phyloP scores from a whole-genome alignment of 306 rosid species.

The Pterocarpus macrocarpus region DNA sequence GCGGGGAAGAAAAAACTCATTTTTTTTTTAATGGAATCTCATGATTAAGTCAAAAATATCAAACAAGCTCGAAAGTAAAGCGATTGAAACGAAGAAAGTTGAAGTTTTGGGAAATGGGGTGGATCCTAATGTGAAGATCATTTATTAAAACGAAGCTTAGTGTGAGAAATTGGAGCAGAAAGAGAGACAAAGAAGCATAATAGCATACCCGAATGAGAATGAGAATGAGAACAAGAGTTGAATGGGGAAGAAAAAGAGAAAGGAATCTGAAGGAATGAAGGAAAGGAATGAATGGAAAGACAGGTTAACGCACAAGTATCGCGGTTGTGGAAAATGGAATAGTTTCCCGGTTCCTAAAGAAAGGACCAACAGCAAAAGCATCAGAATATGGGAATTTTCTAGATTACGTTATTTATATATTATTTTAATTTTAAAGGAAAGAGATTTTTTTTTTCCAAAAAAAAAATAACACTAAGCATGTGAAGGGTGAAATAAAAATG shows the following conservation, averaged over 20 bases:
- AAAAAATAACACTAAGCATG: neutral
- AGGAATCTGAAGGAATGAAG: neutral
- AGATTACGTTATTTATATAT: neutral
- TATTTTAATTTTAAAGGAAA: neutral
- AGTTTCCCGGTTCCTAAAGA: neutral
- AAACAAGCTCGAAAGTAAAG: neutral
- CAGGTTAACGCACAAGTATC: neutral
- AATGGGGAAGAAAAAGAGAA: neutral
- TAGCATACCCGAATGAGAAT: constrained; percentile 14
- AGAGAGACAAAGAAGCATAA: constrained; percentile 4
- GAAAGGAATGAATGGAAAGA: neutral
- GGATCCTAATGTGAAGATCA: neutral
- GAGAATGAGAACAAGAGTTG: neutral
- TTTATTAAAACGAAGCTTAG: neutral
- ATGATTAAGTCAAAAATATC: neutral
- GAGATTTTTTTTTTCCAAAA: neutral
- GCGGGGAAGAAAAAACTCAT: neutral
- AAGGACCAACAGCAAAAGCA: neutral
- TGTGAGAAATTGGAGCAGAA: constrained; percentile 9
- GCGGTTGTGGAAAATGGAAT: neutral
- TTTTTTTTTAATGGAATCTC: neutral
- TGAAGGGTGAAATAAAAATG: neutral
- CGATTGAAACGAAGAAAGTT: constrained; percentile 12
- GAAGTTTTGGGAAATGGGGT: constrained; percentile 26
- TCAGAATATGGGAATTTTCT: neutral